Conservation (phyloP, 768 basidiomycete species). For the Phlegmacium glaucopus region DNA sequence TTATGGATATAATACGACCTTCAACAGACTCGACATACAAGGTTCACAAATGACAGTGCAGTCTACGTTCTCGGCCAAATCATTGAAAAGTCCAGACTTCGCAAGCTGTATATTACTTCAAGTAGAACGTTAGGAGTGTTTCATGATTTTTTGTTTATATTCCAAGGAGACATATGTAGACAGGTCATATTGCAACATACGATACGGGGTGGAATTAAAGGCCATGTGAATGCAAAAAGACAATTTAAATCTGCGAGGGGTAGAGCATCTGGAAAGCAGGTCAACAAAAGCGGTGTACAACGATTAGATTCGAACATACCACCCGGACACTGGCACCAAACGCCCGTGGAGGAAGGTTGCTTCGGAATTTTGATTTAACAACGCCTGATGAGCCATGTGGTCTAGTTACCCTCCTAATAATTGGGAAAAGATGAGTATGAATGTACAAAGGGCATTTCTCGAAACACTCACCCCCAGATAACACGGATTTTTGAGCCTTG, state of each 20-base stretch:
- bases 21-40: no score
- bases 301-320: conserved; percentile 46
- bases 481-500: conserved; percentile 95
- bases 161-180: conserved; percentile 29
- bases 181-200: conserved; percentile 48
- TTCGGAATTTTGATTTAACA: conserved; percentile 94
- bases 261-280: conserved; percentile 73
- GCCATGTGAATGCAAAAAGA: conserved; percentile 29
- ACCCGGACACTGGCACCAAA: conserved; percentile 93
- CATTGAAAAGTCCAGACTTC: no score
- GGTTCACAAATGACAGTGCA: no score
- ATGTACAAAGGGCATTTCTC: not conserved
- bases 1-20: no score
- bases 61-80: no score
- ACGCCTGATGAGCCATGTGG: conserved; percentile 94
- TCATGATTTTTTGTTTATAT: conserved; percentile 16
- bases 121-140: not conserved
- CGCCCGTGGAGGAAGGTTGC: conserved; percentile 91
- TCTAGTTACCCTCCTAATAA: conserved; percentile 78
- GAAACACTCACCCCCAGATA: conserved; percentile 85
- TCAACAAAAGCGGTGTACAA: conserved; percentile 3
- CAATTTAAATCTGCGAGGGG: conserved; percentile 75
- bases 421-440: not conserved
- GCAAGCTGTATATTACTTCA: not conserved
- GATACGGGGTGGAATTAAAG: conserved; percentile 29